Conservation (phyloP, 2,329 filamentous ascomycete genomes). For the Sarocladiaceae sp. region DNA sequence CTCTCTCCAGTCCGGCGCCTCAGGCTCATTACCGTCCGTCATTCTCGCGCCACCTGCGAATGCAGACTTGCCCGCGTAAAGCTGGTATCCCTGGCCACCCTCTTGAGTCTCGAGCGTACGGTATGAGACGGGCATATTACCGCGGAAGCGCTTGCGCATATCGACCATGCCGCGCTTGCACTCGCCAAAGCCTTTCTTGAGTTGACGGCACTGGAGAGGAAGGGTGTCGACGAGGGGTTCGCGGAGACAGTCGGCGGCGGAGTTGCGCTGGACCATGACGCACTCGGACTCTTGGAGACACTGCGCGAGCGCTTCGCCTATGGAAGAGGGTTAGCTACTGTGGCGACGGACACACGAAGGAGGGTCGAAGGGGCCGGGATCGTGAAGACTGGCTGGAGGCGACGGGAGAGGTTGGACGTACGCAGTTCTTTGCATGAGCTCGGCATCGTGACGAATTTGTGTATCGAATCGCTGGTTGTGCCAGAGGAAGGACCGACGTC, state of each 20-base stretch:
- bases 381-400: slow-evolving; percentile 12
- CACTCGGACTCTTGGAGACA: slow-evolving; percentile 97
- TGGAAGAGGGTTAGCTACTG: slow-evolving; percentile 1
- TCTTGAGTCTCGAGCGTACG: slow-evolving; percentile 54
- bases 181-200: slow-evolving; percentile 88
- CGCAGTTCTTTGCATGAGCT: slow-evolving; percentile 96
- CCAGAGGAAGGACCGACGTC: neutral
- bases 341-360: no score
- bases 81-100: slow-evolving; percentile 57
- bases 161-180: slow-evolving; percentile 96
- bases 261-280: slow-evolving; percentile 87
- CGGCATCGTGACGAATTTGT: slow-evolving; percentile 59
- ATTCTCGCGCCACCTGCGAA: slow-evolving; percentile 61
- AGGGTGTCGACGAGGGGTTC: slow-evolving; percentile 76
- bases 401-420: slow-evolving; percentile 42
- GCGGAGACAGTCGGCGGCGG: slow-evolving; percentile 82
- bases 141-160: slow-evolving; percentile 97
- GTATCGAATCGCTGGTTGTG: neutral
- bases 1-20: slow-evolving; percentile 58
- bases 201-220: slow-evolving; percentile 83
- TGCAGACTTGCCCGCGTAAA: slow-evolving; percentile 75
- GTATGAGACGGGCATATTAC: slow-evolving; percentile 79
- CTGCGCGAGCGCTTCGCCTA: slow-evolving; percentile 86
- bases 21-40: slow-evolving; percentile 64
- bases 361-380: no score